These are phyloP conservation scores for Claviceps capensis DNA, from an alignment of 2,329 filamentous ascomycete genomes.

Conservation along the genomic window DNA sequence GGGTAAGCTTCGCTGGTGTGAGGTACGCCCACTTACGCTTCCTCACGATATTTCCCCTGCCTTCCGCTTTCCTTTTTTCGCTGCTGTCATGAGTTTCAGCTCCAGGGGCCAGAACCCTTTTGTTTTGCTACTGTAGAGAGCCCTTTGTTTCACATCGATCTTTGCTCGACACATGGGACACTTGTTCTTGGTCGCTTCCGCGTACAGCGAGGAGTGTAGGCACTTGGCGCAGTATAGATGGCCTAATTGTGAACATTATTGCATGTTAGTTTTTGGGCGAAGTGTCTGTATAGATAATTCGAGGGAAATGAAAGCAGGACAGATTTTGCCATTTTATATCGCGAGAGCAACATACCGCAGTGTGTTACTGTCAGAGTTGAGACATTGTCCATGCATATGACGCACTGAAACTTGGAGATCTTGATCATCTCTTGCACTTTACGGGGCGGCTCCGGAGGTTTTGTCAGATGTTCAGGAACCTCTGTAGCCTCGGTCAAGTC, in stretches of 20 bases:
- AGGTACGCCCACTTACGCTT: neutral
- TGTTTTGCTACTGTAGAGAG: slow-evolving; percentile 27
- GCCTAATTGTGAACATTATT: slow-evolving; percentile 18
- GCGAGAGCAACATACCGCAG: slow-evolving; percentile 39
- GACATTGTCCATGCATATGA: slow-evolving; percentile 53
- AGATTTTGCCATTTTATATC: too few species aligned
- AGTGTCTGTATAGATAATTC: too few species aligned
- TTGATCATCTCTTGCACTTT: slow-evolving; percentile 36
- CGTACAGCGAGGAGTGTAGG: slow-evolving; percentile 45
- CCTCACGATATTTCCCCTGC: slow-evolving; percentile 16
- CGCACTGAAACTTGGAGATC: slow-evolving; percentile 46
- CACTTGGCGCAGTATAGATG: slow-evolving; percentile 53
- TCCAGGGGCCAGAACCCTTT: slow-evolving; percentile 46
- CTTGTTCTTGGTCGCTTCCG: slow-evolving; percentile 39
- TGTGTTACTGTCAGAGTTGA: slow-evolving; percentile 47
- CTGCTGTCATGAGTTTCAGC: slow-evolving; percentile 47
- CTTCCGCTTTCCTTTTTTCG: slow-evolving; percentile 34
- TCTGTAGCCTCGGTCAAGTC: slow-evolving; percentile 28
- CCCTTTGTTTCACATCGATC: slow-evolving; percentile 34
- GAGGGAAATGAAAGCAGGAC: neutral
- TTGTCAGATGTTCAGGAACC: slow-evolving; percentile 28
- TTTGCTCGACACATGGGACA: slow-evolving; percentile 52
- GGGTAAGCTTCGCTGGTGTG: too few species aligned
- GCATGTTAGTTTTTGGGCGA: neutral
- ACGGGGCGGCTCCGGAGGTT: slow-evolving; percentile 13